Evolutionary conservation across 305 asterid genomes (phyloP), one percentile per base, ranked within the genome.

Genomic region (Withania somnifera): DNA sequence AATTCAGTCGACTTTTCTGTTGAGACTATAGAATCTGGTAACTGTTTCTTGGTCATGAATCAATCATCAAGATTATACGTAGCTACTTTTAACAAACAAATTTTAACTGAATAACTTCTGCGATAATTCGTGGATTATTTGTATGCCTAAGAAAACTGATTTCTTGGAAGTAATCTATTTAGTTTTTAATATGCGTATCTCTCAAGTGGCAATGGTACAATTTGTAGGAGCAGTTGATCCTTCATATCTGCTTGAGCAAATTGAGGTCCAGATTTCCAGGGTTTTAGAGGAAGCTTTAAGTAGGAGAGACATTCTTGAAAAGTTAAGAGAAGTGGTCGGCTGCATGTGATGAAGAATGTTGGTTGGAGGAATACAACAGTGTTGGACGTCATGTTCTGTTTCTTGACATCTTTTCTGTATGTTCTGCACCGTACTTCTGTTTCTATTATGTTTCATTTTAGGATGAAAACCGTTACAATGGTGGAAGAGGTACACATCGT

Each of bases 311-410:
- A 92, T 94, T 83, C 93, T 95, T 77, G 99, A 95, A 82, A 93
- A 90, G 92, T 87, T 93, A 77, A n/a, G 94, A 94, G 66, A 95
- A 93, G 85, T 95, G 99, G 99, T 77, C 92, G 84, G 86, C 85
- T 60, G 97, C 98, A 52, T 90, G 98, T 83, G 98, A 93, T 64
- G 97, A 94, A 88, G 97, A 94, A 87, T 24, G 86, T 87, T 95
- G 99, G 99, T 90, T 95, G 82, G 99, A 93, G 89, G 98, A 95
- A 86, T 95, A 93, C 90, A 93, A 86, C 80, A 90, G 94, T 98
- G 98, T 94, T 76, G 57, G 93, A 85, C 50, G 26, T 86, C 52
- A 57, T 86, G 78, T 82, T 86, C 73, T 81, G 34, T 50, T 42
- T 77, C 50, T 83, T 17, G 17, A n/a, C 22, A 45, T 8, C 54